Conservation (phyloP, 2,329 filamentous ascomycete species). For the Knoxdaviesia capensis region DNA sequence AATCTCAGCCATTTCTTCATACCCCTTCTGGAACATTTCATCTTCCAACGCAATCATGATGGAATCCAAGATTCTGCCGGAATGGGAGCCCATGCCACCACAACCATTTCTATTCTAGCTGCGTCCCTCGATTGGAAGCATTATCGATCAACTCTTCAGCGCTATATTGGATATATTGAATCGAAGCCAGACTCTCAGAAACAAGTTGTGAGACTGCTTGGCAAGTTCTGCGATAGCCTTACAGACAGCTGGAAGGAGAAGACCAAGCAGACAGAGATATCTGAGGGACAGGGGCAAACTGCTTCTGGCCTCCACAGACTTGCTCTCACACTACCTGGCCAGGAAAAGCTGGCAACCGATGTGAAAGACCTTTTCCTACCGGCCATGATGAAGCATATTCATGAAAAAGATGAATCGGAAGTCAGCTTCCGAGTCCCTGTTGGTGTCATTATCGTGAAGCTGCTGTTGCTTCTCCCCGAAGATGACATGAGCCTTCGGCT, state of each 20-base stretch:
- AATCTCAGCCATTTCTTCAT: conserved; percentile 78
- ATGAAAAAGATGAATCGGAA: conserved; percentile 85
- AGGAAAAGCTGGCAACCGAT: conserved; percentile 49
- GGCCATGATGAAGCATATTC: conserved; percentile 62
- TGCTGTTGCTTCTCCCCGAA: conserved; percentile 60
- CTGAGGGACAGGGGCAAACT: no score
- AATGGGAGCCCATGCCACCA: conserved; percentile 69
- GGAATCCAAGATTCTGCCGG: conserved; percentile 26
- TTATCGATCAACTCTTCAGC: conserved; percentile 64
- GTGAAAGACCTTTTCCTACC: conserved; percentile 59
- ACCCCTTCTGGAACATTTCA: conserved; percentile 82
- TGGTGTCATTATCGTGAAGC: conserved; percentile 71
- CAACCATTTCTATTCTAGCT: conserved; percentile 55
- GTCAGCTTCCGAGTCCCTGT: conserved; percentile 86
- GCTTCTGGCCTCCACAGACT: conserved; percentile 19
- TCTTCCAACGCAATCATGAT: conserved; percentile 43
- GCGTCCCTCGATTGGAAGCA: conserved; percentile 75
- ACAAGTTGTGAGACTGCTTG: conserved; percentile 63
- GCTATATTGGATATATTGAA: conserved; percentile 66
- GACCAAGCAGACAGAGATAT: conserved; percentile 7
- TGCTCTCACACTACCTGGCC: conserved; percentile 42
- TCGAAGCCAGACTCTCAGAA: conserved; percentile 71
- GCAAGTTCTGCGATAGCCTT: conserved; percentile 62
- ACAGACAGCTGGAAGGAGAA: conserved; percentile 13
- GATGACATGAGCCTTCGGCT: conserved; percentile 54